phyloP scores from a whole-genome alignment of 2,329 filamentous ascomycete genomes.

The Neocucurbitaria cava region DNA sequence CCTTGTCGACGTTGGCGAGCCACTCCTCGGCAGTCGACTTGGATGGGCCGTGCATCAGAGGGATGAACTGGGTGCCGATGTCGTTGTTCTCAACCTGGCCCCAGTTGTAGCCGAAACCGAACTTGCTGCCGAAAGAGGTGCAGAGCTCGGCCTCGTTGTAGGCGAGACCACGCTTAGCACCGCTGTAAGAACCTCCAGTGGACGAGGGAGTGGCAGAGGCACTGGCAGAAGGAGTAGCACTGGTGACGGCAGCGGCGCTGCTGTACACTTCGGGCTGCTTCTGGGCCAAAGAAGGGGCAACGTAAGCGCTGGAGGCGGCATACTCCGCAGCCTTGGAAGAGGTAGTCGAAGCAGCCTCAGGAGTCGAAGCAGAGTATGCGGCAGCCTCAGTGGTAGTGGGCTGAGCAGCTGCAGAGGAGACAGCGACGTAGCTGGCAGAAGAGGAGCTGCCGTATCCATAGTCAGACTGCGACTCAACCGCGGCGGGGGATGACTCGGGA shows the following conservation, averaged over 20 bases:
- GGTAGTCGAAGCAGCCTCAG: slow-evolving; percentile 10
- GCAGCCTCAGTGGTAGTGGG: slow-evolving; percentile 13
- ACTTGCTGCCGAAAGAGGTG: slow-evolving; percentile 58
- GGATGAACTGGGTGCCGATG: slow-evolving; percentile 65
- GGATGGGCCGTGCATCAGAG: slow-evolving; percentile 54
- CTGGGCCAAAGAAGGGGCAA: slow-evolving; percentile 11
- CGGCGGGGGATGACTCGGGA: slow-evolving; percentile 21
- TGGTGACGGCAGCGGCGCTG: slow-evolving; percentile 18
- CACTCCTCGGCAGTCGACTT: slow-evolving; percentile 32
- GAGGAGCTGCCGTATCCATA: slow-evolving; percentile 11
- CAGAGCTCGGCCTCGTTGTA: slow-evolving; percentile 68
- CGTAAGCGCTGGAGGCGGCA: slow-evolving; percentile 15
- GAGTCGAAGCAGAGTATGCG: slow-evolving; percentile 9
- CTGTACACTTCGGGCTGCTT: not conserved
- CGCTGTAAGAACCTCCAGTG: slow-evolving; percentile 36
- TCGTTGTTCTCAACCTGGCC: slow-evolving; percentile 49
- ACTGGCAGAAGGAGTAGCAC: slow-evolving; percentile 20
- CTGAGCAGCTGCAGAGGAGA: slow-evolving; percentile 5
- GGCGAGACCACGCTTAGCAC: slow-evolving; percentile 70
- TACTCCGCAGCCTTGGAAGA: slow-evolving; percentile 23
- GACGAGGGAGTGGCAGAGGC: slow-evolving; percentile 26
- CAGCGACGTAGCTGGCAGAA: slow-evolving; percentile 19
- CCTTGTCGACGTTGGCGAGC: slow-evolving; percentile 51
- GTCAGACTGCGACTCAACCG: slow-evolving; percentile 10
- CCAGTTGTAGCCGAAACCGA: slow-evolving; percentile 76